Percentiles rank a stretch among this genome's conserved stretches.
Conservation (phyloP, 169 alveolate species). For the Plasmodium yoelii region DNA sequence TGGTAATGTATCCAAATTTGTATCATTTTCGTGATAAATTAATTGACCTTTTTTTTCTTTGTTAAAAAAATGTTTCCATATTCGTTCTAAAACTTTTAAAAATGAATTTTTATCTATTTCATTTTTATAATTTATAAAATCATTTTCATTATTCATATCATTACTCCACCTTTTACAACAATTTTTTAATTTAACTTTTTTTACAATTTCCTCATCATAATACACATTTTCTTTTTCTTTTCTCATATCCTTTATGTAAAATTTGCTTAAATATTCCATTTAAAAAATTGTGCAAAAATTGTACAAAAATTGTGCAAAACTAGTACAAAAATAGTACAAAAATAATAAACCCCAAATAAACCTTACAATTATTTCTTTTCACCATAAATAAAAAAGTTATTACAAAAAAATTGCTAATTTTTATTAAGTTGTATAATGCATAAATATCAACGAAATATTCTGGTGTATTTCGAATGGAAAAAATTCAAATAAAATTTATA, state of each 20-base stretch:
- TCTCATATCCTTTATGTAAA: slow-evolving; percentile 4
- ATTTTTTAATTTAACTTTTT: slow-evolving; percentile 30
- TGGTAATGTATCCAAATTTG: slow-evolving; percentile 11
- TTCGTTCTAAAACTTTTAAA: slow-evolving; percentile 28
- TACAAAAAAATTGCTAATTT: too few species aligned
- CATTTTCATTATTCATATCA: slow-evolving; percentile 15
- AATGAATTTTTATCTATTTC: slow-evolving; percentile 52
- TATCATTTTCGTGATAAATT: background rate
- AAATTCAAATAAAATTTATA: too few species aligned
- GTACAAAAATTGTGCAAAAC: slow-evolving; percentile 23
- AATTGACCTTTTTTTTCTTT: slow-evolving; percentile 23
- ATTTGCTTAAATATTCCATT: slow-evolving; percentile 45
- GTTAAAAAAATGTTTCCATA: slow-evolving; percentile 26
- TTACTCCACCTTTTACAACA: slow-evolving; percentile 72
- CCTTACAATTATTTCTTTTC: background rate
- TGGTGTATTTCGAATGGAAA: too few species aligned
- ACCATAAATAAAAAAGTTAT: too few species aligned
- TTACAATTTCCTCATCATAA: slow-evolving; percentile 16
- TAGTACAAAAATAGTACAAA: background rate
- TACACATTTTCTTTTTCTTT: slow-evolving; percentile 15
- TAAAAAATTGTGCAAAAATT: background rate
- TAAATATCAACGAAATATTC: too few species aligned
- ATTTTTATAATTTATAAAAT: slow-evolving; percentile 23
- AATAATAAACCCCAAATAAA: background rate
- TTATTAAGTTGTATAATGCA: too few species aligned